Evolutionary conservation across 2,329 filamentous ascomycete genomes (phyloP).

Genomic region (Trichoderma lentiforme): DNA sequence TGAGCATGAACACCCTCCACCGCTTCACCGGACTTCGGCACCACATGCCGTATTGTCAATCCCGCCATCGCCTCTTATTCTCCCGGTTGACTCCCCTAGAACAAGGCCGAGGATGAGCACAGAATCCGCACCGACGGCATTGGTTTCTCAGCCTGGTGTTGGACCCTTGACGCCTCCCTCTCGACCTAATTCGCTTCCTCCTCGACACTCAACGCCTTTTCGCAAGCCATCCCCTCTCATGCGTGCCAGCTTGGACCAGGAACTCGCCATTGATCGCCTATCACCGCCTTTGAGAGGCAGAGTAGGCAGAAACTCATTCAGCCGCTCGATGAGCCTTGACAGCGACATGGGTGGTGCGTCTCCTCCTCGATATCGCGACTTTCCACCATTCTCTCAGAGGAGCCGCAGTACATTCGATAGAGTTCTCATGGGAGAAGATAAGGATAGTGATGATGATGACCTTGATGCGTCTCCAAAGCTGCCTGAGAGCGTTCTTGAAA

Average conservation of each 20-base stretch:
- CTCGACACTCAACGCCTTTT: slow-evolving; percentile 30
- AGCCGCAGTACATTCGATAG: slow-evolving; percentile 31
- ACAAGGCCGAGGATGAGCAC: slow-evolving; percentile 22
- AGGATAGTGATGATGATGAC: slow-evolving; percentile 25
- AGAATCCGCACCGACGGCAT: slow-evolving; percentile 28
- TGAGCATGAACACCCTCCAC: neutral
- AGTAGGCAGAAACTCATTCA: slow-evolving; percentile 29
- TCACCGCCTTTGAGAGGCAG: slow-evolving; percentile 34
- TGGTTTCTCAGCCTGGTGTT: neutral
- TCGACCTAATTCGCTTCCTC: slow-evolving; percentile 28
- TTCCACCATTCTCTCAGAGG: slow-evolving; percentile 36
- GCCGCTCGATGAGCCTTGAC: slow-evolving; percentile 36
- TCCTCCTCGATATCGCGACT: slow-evolving; percentile 34
- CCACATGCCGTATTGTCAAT: slow-evolving; percentile 18
- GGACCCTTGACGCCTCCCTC: slow-evolving; percentile 27
- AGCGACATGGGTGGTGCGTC: slow-evolving; percentile 24
- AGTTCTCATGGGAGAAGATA: neutral
- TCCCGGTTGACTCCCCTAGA: slow-evolving; percentile 27
- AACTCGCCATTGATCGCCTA: slow-evolving; percentile 37
- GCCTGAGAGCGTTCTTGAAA: slow-evolving; percentile 34
- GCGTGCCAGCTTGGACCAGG: slow-evolving; percentile 37
- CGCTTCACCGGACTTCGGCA: neutral
- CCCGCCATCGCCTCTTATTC: slow-evolving; percentile 32
- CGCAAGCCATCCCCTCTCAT: slow-evolving; percentile 33
- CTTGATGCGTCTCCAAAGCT: slow-evolving; percentile 32